Evolutionary conservation across 1,284 basidiomycete genomes (phyloP).

Genomic region (Marasmius sp.): DNA sequence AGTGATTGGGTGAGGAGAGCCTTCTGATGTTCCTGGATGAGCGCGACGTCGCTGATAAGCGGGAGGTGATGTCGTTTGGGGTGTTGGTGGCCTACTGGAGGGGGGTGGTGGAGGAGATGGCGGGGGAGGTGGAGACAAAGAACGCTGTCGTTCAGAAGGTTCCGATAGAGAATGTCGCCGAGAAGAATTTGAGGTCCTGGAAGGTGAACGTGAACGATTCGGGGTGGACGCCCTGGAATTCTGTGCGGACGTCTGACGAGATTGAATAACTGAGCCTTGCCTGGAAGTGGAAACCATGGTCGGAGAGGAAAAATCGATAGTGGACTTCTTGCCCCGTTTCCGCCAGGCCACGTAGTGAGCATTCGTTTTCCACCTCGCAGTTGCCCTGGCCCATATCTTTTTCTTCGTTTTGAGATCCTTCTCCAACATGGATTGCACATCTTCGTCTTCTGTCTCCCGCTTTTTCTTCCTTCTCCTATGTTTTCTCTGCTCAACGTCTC

Average conservation of each 20-base stretch:
- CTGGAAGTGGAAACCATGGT: not conserved
- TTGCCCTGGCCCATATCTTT: conserved; percentile 60
- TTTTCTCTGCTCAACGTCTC: conserved; percentile 37
- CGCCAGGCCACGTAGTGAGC: conserved; percentile 55
- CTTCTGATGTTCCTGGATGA: not conserved
- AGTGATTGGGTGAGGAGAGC: conserved; percentile 7
- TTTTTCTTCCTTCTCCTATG: conserved; percentile 20
- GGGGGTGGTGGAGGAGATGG: conserved; percentile 4
- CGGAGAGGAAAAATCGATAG: conserved; percentile 24
- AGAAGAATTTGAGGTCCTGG: not conserved
- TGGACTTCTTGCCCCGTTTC: conserved; percentile 43
- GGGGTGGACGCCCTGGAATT: not conserved
- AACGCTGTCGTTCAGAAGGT: not conserved
- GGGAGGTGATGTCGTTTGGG: conserved; percentile 26
- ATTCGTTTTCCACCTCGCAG: conserved; percentile 63
- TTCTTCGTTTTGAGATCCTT: conserved; percentile 49
- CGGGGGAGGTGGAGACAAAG: not conserved
- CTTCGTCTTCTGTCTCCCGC: conserved; percentile 21
- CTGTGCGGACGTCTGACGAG: not conserved
- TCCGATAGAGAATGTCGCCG: not conserved
- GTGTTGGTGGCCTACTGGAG: conserved; percentile 4
- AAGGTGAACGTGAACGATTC: not conserved
- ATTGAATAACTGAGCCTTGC: not conserved
- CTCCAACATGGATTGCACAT: conserved; percentile 34
- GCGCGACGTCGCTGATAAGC: conserved; percentile 34